These are phyloP conservation scores for Plasmodium reichenowi DNA, from an alignment of 169 alveolate species.

Conservation along the genomic window DNA sequence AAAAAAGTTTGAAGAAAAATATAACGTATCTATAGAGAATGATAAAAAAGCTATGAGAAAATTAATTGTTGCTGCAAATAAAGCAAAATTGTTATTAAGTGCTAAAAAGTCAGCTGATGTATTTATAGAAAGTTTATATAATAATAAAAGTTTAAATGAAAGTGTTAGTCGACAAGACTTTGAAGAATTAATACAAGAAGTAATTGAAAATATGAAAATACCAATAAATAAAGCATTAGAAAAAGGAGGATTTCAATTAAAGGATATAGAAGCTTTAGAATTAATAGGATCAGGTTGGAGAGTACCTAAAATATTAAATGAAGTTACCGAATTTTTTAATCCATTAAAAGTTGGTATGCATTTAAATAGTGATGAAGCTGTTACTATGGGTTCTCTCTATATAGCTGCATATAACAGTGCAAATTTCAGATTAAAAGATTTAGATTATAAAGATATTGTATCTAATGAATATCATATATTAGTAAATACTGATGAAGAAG, in stretches of 20 bases:
- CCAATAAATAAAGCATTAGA: conserved; percentile 81
- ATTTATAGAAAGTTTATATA: conserved; percentile 67
- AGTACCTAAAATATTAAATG: conserved; percentile 82
- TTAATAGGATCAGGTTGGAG: conserved; percentile 86
- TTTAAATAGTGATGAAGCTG: conserved; percentile 86
- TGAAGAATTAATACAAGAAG: conserved; percentile 74
- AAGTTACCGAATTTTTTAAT: conserved; percentile 76
- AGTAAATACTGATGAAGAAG: conserved; percentile 35
- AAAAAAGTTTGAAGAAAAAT: conserved; percentile 72
- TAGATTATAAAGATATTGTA: conserved; percentile 76
- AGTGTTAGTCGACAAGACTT: conserved; percentile 79
- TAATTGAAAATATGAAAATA: conserved; percentile 71
- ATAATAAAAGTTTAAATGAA: conserved; percentile 70
- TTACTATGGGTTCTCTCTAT: conserved; percentile 85
- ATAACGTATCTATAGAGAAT: conserved; percentile 41
- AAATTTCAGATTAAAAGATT: conserved; percentile 80
- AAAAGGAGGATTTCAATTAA: conserved; percentile 77
- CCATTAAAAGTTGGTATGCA: conserved; percentile 86
- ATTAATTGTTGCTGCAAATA: conserved; percentile 70
- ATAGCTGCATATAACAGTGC: conserved; percentile 85
- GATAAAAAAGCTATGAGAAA: conserved; percentile 76
- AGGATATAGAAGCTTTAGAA: conserved; percentile 85
- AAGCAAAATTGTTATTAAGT: conserved; percentile 67
- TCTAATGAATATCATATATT: conserved; percentile 77
- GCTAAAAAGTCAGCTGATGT: conserved; percentile 74